These are phyloP conservation scores for Musa schizocarpa DNA, from an alignment of 176 grass and related monocot genomes.

Conservation along the genomic window DNA sequence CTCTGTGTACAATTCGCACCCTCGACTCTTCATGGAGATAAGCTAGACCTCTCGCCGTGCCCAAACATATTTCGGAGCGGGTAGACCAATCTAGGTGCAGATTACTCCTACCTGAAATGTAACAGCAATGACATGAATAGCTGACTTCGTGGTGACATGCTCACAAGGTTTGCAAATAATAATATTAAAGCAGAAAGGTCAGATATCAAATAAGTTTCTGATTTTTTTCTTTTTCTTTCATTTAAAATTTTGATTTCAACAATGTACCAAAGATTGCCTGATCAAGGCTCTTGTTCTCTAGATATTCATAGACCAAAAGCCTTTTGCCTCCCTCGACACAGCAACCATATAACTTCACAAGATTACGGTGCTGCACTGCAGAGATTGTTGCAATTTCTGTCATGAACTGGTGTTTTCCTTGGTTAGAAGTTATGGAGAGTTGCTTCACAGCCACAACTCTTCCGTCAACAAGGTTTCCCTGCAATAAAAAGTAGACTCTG, in stretches of 20 bases:
- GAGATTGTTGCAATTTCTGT: constrained; percentile 39
- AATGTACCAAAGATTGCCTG: neutral
- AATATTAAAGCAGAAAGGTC: no score
- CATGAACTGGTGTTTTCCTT: constrained; percentile 48
- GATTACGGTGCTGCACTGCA: constrained; percentile 17
- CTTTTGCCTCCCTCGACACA: constrained; percentile 13
- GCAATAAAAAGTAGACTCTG: neutral
- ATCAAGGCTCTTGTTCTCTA: constrained; percentile 1
- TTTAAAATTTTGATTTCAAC: neutral
- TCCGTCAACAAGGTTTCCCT: constrained; percentile 51
- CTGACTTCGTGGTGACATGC: no score
- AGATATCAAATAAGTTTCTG: no score
- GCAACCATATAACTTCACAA: constrained; percentile 35
- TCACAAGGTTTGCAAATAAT: no score
- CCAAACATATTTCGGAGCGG: neutral
- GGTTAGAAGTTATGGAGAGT: constrained; percentile 43
- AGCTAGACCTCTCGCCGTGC: neutral
- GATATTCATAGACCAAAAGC: neutral
- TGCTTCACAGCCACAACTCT: constrained; percentile 52
- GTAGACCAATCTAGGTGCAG: neutral
- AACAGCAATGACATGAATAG: neutral
- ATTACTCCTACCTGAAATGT: neutral
- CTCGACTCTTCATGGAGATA: constrained; percentile 3
- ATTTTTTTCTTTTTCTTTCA: no score
- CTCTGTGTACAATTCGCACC: constrained; percentile 3